Evolutionary conservation across 257 asterid species (phyloP).

Genomic region (Fraxinus anomala): DNA sequence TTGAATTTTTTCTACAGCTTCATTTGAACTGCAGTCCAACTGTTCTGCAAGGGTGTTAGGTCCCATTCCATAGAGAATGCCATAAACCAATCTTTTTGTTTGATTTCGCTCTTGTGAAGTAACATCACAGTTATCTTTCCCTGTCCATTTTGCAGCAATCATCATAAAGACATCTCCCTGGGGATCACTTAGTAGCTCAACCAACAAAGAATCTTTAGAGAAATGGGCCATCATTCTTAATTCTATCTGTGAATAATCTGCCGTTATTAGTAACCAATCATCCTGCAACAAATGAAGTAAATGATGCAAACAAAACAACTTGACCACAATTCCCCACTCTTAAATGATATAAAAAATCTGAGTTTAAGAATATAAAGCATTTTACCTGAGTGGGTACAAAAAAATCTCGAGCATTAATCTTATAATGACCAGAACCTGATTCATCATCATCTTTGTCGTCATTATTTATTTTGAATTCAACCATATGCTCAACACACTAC

Average conservation of each 20-base stretch:
- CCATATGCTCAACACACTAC: conserved; percentile 89
- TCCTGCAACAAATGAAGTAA: conserved; percentile 61
- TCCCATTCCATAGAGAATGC: conserved; percentile 93
- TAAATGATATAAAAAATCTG: conserved; percentile 22
- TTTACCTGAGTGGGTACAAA: conserved; percentile 88
- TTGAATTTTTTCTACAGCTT: conserved; percentile 77
- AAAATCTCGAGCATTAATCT: conserved; percentile 87
- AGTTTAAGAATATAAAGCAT: conserved; percentile 24
- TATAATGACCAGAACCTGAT: conserved; percentile 40
- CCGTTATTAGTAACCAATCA: conserved; percentile 81
- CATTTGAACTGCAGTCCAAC: conserved; percentile 73
- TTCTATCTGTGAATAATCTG: conserved; percentile 97
- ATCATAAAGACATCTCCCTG: conserved; percentile 77
- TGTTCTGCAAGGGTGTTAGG: conserved; percentile 76
- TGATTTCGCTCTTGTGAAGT: conserved; percentile 81
- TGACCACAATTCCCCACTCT: conserved; percentile 11
- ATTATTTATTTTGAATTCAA: conserved; percentile 66
- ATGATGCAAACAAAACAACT: conserved; percentile 23
- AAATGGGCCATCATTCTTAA: conserved; percentile 97
- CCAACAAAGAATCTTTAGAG: conserved; percentile 76
- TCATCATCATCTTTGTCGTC: conserved; percentile 37
- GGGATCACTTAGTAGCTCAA: conserved; percentile 64
- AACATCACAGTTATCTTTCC: conserved; percentile 65
- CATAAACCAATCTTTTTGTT: conserved; percentile 86
- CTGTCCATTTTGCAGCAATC: conserved; percentile 93